phyloP scores from a whole-genome alignment of 345 rosid genomes.

The Isatis tinctoria region DNA sequence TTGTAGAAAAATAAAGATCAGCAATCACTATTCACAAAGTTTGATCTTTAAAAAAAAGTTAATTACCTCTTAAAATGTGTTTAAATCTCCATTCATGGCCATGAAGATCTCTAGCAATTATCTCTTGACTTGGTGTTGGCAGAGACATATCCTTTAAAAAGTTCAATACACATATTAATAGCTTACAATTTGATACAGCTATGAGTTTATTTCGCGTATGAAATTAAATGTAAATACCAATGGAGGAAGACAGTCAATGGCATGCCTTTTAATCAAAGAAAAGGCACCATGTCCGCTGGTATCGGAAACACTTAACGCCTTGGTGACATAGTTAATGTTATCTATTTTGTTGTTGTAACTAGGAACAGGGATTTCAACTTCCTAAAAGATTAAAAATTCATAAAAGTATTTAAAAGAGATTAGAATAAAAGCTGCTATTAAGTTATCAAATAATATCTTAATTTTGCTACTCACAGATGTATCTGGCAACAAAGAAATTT shows the following conservation, averaged over 20 bases:
- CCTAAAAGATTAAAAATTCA: neutral
- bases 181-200: neutral
- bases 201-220: neutral
- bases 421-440: no score
- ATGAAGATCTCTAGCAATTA: neutral
- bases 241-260: neutral
- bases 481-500: slow-evolving; percentile 44
- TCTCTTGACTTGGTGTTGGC: neutral
- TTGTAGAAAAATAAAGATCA: neutral
- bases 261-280: neutral
- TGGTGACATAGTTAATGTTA: neutral
- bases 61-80: neutral
- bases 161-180: neutral
- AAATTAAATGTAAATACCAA: neutral
- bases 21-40: neutral
- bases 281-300: neutral
- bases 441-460: slow-evolving; percentile 12
- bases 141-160: neutral
- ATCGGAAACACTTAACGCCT: neutral
- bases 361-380: neutral
- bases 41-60: neutral
- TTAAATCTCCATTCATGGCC: neutral
- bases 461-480: slow-evolving; percentile 41
- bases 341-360: no score
- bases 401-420: neutral